Evolutionary conservation across 148 eudicot genomes (phyloP).

Genomic region (Fagopyrum esculentum): DNA sequence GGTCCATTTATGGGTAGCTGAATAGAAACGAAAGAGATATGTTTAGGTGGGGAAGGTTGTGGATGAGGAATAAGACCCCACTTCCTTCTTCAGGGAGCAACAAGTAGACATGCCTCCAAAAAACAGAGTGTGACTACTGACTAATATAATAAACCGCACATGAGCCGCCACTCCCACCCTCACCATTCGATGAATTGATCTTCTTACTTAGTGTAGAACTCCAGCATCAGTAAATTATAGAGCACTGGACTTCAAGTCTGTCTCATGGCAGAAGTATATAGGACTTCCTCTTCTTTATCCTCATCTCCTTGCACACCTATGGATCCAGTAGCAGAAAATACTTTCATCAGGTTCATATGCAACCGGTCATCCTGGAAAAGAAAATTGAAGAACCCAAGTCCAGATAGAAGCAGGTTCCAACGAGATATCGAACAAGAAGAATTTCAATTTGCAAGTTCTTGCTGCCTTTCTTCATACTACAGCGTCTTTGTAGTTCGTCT

Average conservation of each 20-base stretch:
- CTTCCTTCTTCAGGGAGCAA: slow-evolving; percentile 26
- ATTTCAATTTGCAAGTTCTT: slow-evolving; percentile 45
- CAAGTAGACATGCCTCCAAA: slow-evolving; percentile 16
- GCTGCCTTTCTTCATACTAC: slow-evolving; percentile 70
- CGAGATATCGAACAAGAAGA: slow-evolving; percentile 72
- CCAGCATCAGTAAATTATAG: neutral
- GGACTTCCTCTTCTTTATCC: slow-evolving; percentile 21
- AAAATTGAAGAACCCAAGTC: slow-evolving; percentile 19
- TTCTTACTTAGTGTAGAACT: slow-evolving; percentile 13
- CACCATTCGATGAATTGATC: neutral
- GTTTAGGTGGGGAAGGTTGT: slow-evolving; percentile 21
- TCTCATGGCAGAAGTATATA: slow-evolving; percentile 17
- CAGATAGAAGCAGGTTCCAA: slow-evolving; percentile 31
- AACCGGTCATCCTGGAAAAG: slow-evolving; percentile 21
- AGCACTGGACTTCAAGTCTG: slow-evolving; percentile 13
- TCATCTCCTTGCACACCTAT: slow-evolving; percentile 26
- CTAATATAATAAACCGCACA: slow-evolving; percentile 11
- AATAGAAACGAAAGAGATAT: slow-evolving; percentile 5
- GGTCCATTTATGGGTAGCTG: neutral
- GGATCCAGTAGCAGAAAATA: slow-evolving; percentile 25
- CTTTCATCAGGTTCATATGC: slow-evolving; percentile 18
- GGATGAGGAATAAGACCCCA: slow-evolving; percentile 47
- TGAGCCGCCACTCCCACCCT: slow-evolving; percentile 11
- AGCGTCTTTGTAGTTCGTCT: slow-evolving; percentile 94
- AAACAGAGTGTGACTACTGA: slow-evolving; percentile 19